These are phyloP conservation scores for Podila epigama DNA, from an alignment of 192 early-diverging fungal species.

Conservation along the genomic window DNA sequence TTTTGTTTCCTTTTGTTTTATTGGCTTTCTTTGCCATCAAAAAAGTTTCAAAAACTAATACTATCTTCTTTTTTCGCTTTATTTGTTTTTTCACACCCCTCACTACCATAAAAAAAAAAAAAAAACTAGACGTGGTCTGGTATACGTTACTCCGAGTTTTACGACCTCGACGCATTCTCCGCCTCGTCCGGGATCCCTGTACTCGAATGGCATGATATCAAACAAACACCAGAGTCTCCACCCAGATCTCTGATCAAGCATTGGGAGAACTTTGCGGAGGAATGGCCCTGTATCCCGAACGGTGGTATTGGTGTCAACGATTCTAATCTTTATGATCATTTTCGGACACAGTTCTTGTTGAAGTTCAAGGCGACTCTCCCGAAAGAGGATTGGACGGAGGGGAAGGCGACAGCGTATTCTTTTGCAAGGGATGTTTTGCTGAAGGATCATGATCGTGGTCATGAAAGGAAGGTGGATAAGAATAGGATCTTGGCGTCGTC, in stretches of 20 bases:
- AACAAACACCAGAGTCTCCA: slow-evolving; percentile 31
- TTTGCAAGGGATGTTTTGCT: slow-evolving; percentile 34
- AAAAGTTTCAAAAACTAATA: no score
- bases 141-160: slow-evolving; percentile 37
- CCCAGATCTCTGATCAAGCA: neutral
- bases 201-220: slow-evolving; percentile 46
- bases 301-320: slow-evolving; percentile 30
- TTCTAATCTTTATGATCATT: slow-evolving; percentile 41
- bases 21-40: neutral
- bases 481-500: no score
- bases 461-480: neutral
- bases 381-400: slow-evolving; percentile 9
- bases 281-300: slow-evolving; percentile 34
- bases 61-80: no score
- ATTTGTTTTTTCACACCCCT: no score
- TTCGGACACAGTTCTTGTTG: slow-evolving; percentile 38
- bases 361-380: slow-evolving; percentile 10
- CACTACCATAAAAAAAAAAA: neutral
- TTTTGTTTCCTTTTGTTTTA: neutral
- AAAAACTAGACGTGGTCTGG: neutral
- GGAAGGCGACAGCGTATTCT: slow-evolving; percentile 10
- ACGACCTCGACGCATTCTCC: slow-evolving; percentile 27
- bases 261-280: slow-evolving; percentile 24
- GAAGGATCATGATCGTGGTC: slow-evolving; percentile 4
- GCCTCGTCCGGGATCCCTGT: slow-evolving; percentile 19